Evolutionary conservation across 139 green algal species (phyloP).

Genomic region (Spirogloea muscicola): DNA sequence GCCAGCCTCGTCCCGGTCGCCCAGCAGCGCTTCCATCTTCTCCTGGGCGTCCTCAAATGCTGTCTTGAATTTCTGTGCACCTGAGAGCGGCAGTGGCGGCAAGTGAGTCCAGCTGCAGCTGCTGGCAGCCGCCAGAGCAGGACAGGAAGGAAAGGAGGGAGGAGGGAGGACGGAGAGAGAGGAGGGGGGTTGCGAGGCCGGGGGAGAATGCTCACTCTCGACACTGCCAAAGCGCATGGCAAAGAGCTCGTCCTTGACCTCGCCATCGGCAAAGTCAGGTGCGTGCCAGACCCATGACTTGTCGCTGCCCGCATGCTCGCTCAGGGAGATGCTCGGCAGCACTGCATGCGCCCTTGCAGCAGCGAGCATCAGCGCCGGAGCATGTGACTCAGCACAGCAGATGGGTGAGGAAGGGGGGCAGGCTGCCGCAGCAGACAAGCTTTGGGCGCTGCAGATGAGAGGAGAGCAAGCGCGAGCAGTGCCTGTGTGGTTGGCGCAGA

Average conservation of each 20-base stretch:
- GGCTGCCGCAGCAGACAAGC: not conserved
- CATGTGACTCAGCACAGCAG: not conserved
- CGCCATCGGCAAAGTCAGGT: constrained; percentile 90
- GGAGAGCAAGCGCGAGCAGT: too few relatives aligned
- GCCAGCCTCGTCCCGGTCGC: not conserved
- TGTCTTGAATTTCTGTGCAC: constrained; percentile 44
- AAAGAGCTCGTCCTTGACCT: constrained; percentile 75
- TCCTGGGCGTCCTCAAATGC: constrained; percentile 43
- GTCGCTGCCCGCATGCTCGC: constrained; percentile 90
- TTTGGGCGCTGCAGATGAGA: too few relatives aligned
- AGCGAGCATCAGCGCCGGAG: not conserved
- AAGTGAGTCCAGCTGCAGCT: constrained; percentile 10
- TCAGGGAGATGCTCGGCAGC: constrained; percentile 84
- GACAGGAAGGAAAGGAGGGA: not conserved
- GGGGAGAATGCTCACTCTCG: constrained; percentile 42
- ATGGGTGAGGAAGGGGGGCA: not conserved
- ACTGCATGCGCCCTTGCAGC: constrained; percentile 59
- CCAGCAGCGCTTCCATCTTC: constrained; percentile 38
- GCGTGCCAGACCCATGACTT: constrained; percentile 95
- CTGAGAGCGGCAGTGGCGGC: constrained; percentile 8
- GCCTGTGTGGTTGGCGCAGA: constrained; percentile 81
- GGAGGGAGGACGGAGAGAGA: not conserved
- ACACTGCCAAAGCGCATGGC: constrained; percentile 83
- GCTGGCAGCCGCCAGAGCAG: not conserved
- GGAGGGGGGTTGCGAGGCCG: not conserved